Base-by-base conservation (phyloP, 495 filamentous ascomycete genomes). In the Penicillium crystallinum region DNA sequence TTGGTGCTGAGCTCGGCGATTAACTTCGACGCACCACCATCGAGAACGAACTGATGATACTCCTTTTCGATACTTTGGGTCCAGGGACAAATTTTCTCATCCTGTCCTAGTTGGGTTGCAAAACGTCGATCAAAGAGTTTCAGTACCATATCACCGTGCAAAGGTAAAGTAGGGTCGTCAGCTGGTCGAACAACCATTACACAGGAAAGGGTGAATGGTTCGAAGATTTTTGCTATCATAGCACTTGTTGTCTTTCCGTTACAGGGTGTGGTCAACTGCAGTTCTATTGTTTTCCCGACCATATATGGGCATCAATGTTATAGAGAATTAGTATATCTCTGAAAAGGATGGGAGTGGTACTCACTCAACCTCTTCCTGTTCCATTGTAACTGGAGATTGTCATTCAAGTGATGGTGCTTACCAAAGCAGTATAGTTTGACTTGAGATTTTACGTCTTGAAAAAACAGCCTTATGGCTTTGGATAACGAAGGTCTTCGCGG, bases 71-170 rank as follows among this genome's bases (percentile, higher is more conserved):
- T 61, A 22, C 54, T 30, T 10, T 25, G 12, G 4, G 37, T 59
- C 62, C 60, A 68, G 3, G 59, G 55, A 1, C 22, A 9, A 22
- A 53, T 41, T 18, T 58, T 56, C 17, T 63, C 25, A 25, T 65
- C 55, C 35, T 55, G 3, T 46, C 64, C 29, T 17, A 60, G 52
- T 38, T 64, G 58, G 30, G 46, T 52, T 35, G 67, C 65, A 55
- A 66, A 68, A 4, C 63, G 67, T 51, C 63, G 57, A 48, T 68
- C 67, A 27, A 57, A 69, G 10, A 69, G 52, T 38, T 67, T 67
- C 19, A 67, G 38, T 12, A 63, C 46, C 38, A 62, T 51, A 14
- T 43, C 23, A 14, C 54, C 51, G 35, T 53, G n/a, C 12, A 50
- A 29, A 14, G 27, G 34, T n/a, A 54, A 37, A 35, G 27, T 4